Evolutionary conservation across 352 stramenopile genomes (phyloP), one percentile per base, ranked within the genome.

Genomic region (Pythium biforme): DNA sequence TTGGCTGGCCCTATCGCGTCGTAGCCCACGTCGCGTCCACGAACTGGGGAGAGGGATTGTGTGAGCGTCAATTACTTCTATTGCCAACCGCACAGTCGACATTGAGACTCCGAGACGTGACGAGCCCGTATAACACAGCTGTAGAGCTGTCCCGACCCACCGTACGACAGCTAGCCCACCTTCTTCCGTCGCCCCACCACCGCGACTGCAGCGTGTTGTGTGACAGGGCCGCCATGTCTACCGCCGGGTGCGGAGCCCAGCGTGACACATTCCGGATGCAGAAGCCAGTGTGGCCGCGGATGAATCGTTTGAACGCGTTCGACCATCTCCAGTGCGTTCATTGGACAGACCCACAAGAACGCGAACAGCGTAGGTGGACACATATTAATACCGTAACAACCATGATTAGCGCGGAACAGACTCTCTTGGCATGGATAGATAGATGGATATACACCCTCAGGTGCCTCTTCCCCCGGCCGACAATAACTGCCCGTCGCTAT

Each of bases 1-100:
- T 63, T 63, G 56, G 56, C 47, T 25, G 33, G 15, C 23, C 14
- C n/a, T n/a, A n/a, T n/a, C n/a, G n/a, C n/a, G n/a, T n/a, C n/a
- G 20, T 12, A 49, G 7, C 17, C 4, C 41, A 27, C 34, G 46
- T 46, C 46, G 8, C 15, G 46, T 56, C 45, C 31, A 41, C n/a
- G 46, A 49, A 20, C 19, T 11, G 26, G 47, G 47, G 37, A 60
- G 39, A 41, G 34, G 56, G 25, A 46, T 40, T 19, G 17, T 56
- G 56, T 4, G 55, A 55, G 6, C 50, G 40, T 23, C 47, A 48
- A 33, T 11, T 22, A 10, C 4, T 40, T 10, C 23, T 2, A 20
- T 63, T 1, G 56, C 56, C 47, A 62, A 48, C 55, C 55, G 41
- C 55, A 55, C 5, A 17, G 43, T 62, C 45, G 27, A 19, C 26